Evolutionary conservation across 2,329 filamentous ascomycete species (phyloP).

Genomic region (Exophiala phaeomuriformis): DNA sequence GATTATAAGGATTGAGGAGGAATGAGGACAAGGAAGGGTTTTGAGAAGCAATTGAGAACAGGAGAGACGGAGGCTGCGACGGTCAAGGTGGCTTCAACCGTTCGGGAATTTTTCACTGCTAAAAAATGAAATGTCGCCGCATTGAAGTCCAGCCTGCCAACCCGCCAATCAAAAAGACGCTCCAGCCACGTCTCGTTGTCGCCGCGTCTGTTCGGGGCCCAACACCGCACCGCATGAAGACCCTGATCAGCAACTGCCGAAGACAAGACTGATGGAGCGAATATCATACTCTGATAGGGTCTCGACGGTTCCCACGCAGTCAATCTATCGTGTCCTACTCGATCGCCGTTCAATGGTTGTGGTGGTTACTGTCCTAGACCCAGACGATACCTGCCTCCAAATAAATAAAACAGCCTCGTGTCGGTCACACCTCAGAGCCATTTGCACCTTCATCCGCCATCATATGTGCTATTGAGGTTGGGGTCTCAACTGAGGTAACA

Average conservation of each 20-base stretch:
- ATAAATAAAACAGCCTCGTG: too few species aligned
- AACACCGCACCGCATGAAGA: not conserved
- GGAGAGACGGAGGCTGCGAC: not conserved
- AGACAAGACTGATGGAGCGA: too few species aligned
- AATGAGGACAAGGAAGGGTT: not conserved
- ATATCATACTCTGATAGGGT: too few species aligned
- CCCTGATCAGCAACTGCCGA: not conserved
- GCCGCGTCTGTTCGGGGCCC: not conserved
- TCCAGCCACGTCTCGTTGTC: not conserved
- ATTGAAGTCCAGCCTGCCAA: not conserved
- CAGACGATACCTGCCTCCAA: too few species aligned
- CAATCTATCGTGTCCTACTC: too few species aligned
- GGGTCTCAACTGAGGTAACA: too few species aligned
- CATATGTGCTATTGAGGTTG: too few species aligned
- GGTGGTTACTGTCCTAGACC: too few species aligned
- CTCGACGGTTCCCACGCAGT: too few species aligned
- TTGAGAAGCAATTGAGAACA: not conserved
- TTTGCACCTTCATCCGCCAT: too few species aligned
- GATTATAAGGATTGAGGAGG: not conserved
- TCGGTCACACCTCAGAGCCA: too few species aligned
- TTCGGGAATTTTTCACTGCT: not conserved
- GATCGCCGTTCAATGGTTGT: too few species aligned
- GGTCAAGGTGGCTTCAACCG: not conserved
- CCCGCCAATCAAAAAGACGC: not conserved
- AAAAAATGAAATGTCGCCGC: not conserved